phyloP scores from a whole-genome alignment of 2,329 filamentous ascomycete genomes.

The Aspergillus sp. region DNA sequence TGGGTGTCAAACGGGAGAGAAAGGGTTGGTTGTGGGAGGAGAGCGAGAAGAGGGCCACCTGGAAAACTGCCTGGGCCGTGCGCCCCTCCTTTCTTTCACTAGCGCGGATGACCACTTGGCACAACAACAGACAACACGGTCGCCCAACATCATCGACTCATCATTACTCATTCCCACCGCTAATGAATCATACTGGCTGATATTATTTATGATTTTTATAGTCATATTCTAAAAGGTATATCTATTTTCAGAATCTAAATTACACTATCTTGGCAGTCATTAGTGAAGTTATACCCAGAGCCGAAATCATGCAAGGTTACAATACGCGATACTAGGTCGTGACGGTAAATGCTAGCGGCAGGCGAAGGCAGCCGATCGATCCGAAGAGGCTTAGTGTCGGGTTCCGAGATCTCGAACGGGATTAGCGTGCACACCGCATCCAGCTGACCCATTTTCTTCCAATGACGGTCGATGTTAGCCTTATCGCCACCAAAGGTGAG shows the following conservation, averaged over 20 bases:
- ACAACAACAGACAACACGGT: conserved; percentile 5
- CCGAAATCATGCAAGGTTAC: not conserved
- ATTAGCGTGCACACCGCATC: not conserved
- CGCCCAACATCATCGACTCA: not conserved
- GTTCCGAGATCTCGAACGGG: not conserved
- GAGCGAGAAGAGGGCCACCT: not conserved
- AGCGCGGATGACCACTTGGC: conserved; percentile 9
- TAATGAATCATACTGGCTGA: not conserved
- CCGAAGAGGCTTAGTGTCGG: not conserved
- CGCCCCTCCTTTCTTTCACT: conserved; percentile 14
- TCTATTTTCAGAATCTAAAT: not conserved
- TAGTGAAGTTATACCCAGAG: not conserved
- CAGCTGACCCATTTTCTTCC: conserved; percentile 16
- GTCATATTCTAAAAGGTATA: not conserved
- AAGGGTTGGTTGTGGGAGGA: conserved; percentile 1
- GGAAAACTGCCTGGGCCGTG: not conserved
- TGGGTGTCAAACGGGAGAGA: not conserved
- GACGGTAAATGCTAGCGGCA: conserved; percentile 3
- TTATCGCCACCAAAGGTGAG: conserved; percentile 10
- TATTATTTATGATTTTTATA: not conserved
- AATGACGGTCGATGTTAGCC: not conserved
- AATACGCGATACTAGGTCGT: not conserved
- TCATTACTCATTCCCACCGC: not conserved
- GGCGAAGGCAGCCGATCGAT: not conserved
- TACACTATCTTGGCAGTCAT: not conserved